Evolutionary conservation across 306 rosid species (phyloP).

Genomic region (Begonia loranthoides): DNA sequence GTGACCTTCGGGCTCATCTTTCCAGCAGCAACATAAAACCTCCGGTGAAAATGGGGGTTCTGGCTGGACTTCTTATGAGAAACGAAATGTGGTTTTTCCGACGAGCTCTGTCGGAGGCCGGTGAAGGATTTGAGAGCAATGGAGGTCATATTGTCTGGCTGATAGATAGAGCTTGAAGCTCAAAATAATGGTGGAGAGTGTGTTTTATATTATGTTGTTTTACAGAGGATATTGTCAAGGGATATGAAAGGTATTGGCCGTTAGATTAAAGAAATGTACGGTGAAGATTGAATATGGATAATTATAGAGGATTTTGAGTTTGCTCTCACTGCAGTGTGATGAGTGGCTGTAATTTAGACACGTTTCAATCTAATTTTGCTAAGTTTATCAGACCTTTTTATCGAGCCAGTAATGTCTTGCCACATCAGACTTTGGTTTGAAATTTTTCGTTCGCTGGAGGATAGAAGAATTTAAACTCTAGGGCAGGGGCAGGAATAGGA

Average conservation of each 20-base stretch:
- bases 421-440: too few species aligned
- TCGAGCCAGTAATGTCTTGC: too few species aligned
- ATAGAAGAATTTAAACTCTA: too few species aligned
- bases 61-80: constrained; percentile 13
- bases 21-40: constrained; percentile 36
- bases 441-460: too few species aligned
- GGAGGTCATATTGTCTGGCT: constrained; percentile 43
- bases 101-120: constrained; percentile 70
- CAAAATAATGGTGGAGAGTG: not conserved
- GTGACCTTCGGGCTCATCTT: constrained; percentile 51
- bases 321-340: not conserved
- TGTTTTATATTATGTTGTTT: constrained; percentile 2
- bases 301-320: constrained; percentile 25
- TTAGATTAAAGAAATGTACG: constrained; percentile 27
- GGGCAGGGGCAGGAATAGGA: too few species aligned
- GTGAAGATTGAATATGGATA: constrained; percentile 39
- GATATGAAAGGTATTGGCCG: constrained; percentile 22
- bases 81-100: constrained; percentile 35
- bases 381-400: too few species aligned
- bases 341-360: too few species aligned
- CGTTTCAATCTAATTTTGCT: too few species aligned
- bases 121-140: constrained; percentile 71
- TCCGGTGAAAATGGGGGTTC: constrained; percentile 14
- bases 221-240: constrained; percentile 45
- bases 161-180: not conserved